A percentile compares a stretch with the other conserved stretches of the same genome.
Evolutionary conservation across 805 yeast genomes (phyloP).

Genomic region (Candida nonsorbophila): DNA sequence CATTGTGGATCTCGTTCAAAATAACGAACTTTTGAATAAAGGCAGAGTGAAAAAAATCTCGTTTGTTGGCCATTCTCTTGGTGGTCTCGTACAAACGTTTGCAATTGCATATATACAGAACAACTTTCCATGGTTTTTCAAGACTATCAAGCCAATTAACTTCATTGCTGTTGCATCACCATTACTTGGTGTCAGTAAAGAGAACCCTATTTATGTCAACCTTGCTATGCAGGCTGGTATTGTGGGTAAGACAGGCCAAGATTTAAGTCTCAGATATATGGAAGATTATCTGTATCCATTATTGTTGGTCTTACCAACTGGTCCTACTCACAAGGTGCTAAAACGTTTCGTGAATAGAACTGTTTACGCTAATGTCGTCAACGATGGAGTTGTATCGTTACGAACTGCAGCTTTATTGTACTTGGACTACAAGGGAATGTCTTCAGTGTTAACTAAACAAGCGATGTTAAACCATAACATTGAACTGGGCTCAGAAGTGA

Average conservation of each 20-base stretch:
- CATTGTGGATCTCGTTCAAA: slow-evolving; percentile 50
- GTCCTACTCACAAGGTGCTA: slow-evolving; percentile 63
- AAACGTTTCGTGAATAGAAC: slow-evolving; percentile 67
- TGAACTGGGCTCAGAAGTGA: slow-evolving; percentile 5
- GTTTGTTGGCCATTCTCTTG: slow-evolving; percentile 88
- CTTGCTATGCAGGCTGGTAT: slow-evolving; percentile 82
- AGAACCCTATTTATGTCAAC: slow-evolving; percentile 81
- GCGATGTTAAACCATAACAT: slow-evolving; percentile 12
- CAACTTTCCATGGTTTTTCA: slow-evolving; percentile 68
- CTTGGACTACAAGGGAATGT: slow-evolving; percentile 72
- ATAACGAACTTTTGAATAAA: slow-evolving; percentile 30
- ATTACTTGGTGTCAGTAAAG: slow-evolving; percentile 78
- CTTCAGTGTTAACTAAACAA: slow-evolving; percentile 9
- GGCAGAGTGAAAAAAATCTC: slow-evolving; percentile 59
- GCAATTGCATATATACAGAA: slow-evolving; percentile 75
- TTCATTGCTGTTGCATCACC: slow-evolving; percentile 87
- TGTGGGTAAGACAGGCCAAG: slow-evolving; percentile 91
- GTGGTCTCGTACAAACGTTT: slow-evolving; percentile 88
- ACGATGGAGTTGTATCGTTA: slow-evolving; percentile 95
- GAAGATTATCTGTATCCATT: slow-evolving; percentile 54
- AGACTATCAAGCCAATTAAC: slow-evolving; percentile 62
- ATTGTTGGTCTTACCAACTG: slow-evolving; percentile 67
- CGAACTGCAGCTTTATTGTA: slow-evolving; percentile 83
- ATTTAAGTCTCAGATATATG: slow-evolving; percentile 58
- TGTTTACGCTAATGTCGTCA: slow-evolving; percentile 79